These are phyloP conservation scores for Ajuga chamaepitys DNA, from an alignment of 257 asterid genomes.

Conservation along the genomic window DNA sequence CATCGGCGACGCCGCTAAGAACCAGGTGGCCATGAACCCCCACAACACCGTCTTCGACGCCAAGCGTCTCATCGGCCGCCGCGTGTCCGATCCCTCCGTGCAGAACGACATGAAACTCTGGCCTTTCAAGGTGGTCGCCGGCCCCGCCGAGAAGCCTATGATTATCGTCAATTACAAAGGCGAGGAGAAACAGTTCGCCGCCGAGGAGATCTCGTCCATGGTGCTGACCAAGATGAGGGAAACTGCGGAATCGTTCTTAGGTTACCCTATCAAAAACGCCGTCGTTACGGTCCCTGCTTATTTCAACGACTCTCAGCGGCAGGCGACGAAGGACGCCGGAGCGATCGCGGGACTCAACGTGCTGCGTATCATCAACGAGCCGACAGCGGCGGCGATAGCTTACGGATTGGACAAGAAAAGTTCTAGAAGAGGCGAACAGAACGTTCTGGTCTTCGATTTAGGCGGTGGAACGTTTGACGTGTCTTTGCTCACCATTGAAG, in stretches of 20 bases:
- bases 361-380: slow-evolving; percentile 49
- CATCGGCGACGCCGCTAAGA: slow-evolving; percentile 51
- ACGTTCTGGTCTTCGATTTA: slow-evolving; percentile 40
- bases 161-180: slow-evolving; percentile 39
- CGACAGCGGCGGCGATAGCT: slow-evolving; percentile 60
- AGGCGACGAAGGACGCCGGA: slow-evolving; percentile 58
- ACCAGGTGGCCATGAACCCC: slow-evolving; percentile 58
- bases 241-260: slow-evolving; percentile 40
- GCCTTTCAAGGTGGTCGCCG: slow-evolving; percentile 51
- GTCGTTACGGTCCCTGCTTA: slow-evolving; percentile 53
- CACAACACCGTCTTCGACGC: slow-evolving; percentile 61
- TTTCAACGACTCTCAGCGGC: slow-evolving; percentile 56
- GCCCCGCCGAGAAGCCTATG: slow-evolving; percentile 44
- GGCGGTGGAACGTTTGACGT: slow-evolving; percentile 68
- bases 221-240: slow-evolving; percentile 41
- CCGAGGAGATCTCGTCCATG: slow-evolving; percentile 56
- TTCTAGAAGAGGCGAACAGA: slow-evolving; percentile 31
- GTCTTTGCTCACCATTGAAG: slow-evolving; percentile 46
- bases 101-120: slow-evolving; percentile 46
- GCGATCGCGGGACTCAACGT: slow-evolving; percentile 42
- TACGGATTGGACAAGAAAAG: slow-evolving; percentile 50
- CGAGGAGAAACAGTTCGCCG: slow-evolving; percentile 37
- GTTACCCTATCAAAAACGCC: slow-evolving; percentile 35
- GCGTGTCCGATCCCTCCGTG: slow-evolving; percentile 45
- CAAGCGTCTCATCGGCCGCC: slow-evolving; percentile 49